phyloP scores from a whole-genome alignment of 2,329 filamentous ascomycete species.

The Aspergillus eucalypticola region DNA sequence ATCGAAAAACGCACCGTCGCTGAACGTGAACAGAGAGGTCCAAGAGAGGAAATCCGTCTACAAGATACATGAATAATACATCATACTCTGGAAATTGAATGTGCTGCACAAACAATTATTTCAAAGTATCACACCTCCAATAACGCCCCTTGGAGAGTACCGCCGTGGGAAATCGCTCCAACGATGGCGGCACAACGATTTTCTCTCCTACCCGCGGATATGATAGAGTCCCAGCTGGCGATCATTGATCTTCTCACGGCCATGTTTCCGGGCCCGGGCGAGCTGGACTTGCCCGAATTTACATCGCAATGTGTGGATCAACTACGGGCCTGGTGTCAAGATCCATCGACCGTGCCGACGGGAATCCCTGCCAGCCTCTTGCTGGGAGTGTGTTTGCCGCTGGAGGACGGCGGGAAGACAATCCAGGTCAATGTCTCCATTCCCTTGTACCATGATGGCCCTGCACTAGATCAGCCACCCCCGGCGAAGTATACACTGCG shows the following conservation, averaged over 20 bases:
- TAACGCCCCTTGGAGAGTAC: background rate
- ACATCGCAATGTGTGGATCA: slow-evolving; percentile 29
- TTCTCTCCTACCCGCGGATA: slow-evolving; percentile 42
- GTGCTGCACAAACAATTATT: too few relatives aligned
- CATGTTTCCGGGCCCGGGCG: slow-evolving; percentile 49
- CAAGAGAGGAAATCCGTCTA: too few relatives aligned
- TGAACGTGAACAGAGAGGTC: too few relatives aligned
- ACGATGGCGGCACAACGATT: background rate
- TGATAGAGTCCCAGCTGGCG: slow-evolving; percentile 51
- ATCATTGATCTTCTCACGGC: slow-evolving; percentile 55
- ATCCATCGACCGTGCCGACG: slow-evolving; percentile 12
- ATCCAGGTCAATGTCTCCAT: slow-evolving; percentile 34
- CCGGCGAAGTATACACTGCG: slow-evolving; percentile 39
- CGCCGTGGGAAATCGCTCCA: background rate
- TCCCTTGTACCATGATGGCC: slow-evolving; percentile 23
- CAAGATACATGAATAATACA: too few relatives aligned
- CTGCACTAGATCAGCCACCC: slow-evolving; percentile 25
- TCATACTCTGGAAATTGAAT: too few relatives aligned
- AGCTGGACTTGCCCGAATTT: slow-evolving; percentile 46
- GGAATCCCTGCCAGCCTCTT: slow-evolving; percentile 25
- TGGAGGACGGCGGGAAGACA: slow-evolving; percentile 24
- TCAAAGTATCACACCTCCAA: too few relatives aligned
- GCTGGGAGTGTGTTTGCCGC: slow-evolving; percentile 27
- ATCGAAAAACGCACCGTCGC: too few relatives aligned
- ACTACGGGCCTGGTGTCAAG: slow-evolving; percentile 31